Percentiles rank a stretch among this genome's conserved stretches.
These are phyloP conservation scores for Arthromyces matolae DNA, from an alignment of 768 basidiomycete species.

Conservation along the genomic window DNA sequence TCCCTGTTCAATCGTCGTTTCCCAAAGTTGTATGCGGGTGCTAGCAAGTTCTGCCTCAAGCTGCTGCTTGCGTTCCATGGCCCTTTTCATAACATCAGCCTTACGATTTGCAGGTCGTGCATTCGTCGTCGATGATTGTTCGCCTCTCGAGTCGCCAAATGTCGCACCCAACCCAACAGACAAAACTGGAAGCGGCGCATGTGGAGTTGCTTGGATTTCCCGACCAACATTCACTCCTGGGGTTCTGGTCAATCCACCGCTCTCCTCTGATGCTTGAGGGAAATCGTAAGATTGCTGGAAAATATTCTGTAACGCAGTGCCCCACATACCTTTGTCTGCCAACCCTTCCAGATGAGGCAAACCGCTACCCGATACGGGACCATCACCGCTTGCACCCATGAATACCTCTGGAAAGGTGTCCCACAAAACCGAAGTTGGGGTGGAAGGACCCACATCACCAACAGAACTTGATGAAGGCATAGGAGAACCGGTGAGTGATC, in stretches of 20 bases:
- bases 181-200: too few relatives aligned
- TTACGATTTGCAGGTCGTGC: constrained; percentile 25
- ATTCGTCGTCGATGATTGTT: neutral
- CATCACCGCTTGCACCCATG: constrained; percentile 6
- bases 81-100: constrained; percentile 47
- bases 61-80: constrained; percentile 48
- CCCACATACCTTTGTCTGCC: constrained; percentile 27
- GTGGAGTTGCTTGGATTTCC: too few relatives aligned
- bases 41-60: constrained; percentile 53
- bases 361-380: neutral
- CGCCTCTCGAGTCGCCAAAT: neutral
- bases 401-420: constrained; percentile 33
- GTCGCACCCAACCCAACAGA: too few relatives aligned
- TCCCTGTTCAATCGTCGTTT: constrained; percentile 68
- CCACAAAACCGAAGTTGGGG: constrained; percentile 35
- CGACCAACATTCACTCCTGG: too few relatives aligned
- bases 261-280: too few relatives aligned
- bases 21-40: constrained; percentile 70
- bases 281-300: constrained; percentile 12
- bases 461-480: constrained; percentile 30
- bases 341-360: constrained; percentile 8
- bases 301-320: constrained; percentile 14
- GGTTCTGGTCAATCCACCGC: too few relatives aligned
- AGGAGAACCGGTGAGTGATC: constrained; percentile 19
- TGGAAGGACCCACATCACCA: constrained; percentile 31